Evolutionary conservation across 2,329 filamentous ascomycete genomes (phyloP).

Genomic region (Canariomyces notabilis): DNA sequence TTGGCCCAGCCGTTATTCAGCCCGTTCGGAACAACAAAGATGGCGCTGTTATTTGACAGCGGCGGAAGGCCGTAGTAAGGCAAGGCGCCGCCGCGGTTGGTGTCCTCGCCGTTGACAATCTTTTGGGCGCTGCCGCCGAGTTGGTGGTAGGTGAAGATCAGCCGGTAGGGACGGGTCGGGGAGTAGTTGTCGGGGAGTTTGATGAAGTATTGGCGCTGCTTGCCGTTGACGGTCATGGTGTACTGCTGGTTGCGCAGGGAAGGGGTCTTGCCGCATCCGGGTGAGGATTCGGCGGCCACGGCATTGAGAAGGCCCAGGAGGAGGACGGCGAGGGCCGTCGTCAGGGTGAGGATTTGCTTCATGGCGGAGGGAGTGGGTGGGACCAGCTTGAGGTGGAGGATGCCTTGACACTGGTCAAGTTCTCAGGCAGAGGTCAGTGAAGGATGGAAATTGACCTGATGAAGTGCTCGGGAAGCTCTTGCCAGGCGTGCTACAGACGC

Average conservation of each 20-base stretch:
- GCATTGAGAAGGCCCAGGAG: too few relatives aligned
- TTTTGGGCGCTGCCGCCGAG: constrained; percentile 35
- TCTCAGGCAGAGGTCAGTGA: too few relatives aligned
- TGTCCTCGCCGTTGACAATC: constrained; percentile 28
- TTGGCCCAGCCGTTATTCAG: constrained; percentile 42
- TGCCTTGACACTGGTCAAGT: too few relatives aligned
- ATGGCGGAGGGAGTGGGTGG: too few relatives aligned
- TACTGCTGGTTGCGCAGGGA: constrained; percentile 24
- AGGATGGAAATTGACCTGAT: too few relatives aligned
- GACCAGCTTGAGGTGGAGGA: too few relatives aligned
- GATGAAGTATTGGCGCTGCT: constrained; percentile 37
- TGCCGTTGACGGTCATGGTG: constrained; percentile 34
- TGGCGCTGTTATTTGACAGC: constrained; percentile 33
- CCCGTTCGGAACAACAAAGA: constrained; percentile 43
- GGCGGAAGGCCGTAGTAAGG: constrained; percentile 37
- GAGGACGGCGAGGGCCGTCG: too few relatives aligned
- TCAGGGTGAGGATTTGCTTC: too few relatives aligned
- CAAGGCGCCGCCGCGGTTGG: background rate
- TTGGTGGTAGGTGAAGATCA: constrained; percentile 40
- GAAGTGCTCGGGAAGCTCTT: too few relatives aligned
- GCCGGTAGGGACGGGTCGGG: constrained; percentile 32
- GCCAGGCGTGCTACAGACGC: too few relatives aligned
- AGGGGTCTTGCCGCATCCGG: constrained; percentile 34
- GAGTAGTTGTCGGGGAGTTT: constrained; percentile 31
- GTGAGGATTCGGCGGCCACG: constrained; percentile 10